Percentiles rank a stretch among this genome's conserved stretches.
Evolutionary conservation across 768 basidiomycete genomes (phyloP).

Genomic region (Collybiopsis luxurians): DNA sequence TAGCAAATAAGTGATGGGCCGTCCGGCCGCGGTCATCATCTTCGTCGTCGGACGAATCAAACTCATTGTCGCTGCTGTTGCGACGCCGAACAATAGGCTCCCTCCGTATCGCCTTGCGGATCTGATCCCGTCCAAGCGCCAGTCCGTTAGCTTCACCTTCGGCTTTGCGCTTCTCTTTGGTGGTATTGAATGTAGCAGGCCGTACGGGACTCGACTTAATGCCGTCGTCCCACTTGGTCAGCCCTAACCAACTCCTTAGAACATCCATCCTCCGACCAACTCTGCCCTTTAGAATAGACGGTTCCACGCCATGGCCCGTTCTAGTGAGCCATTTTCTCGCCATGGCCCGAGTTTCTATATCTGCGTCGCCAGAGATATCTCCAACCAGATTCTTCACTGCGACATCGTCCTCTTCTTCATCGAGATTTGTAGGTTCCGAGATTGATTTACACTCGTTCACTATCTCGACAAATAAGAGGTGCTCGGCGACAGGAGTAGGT

Average conservation of each 20-base stretch:
- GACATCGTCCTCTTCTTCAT: constrained; percentile 39
- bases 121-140: background rate
- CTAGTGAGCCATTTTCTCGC: constrained; percentile 1
- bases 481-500: constrained; percentile 4
- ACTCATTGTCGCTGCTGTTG: constrained; percentile 42
- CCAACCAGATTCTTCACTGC: constrained; percentile 61
- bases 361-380: background rate
- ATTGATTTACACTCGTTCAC: background rate
- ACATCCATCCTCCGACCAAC: background rate
- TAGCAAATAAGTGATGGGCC: constrained; percentile 55
- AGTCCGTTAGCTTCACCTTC: no score
- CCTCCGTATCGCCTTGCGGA: constrained; percentile 20
- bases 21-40: constrained; percentile 51
- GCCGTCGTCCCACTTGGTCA: background rate
- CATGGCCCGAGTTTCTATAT: constrained; percentile 1
- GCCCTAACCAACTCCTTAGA: background rate
- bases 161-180: background rate
- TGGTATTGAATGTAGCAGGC: background rate
- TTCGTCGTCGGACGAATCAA: constrained; percentile 32
- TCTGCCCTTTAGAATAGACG: background rate
- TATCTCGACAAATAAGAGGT: background rate
- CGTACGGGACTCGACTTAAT: background rate
- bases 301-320: background rate
- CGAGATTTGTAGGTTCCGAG: constrained; percentile 11
- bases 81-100: constrained; percentile 32